These are phyloP conservation scores for Elongisporangium prolatum DNA, from an alignment of 352 stramenopile genomes.

Conservation along the genomic window DNA sequence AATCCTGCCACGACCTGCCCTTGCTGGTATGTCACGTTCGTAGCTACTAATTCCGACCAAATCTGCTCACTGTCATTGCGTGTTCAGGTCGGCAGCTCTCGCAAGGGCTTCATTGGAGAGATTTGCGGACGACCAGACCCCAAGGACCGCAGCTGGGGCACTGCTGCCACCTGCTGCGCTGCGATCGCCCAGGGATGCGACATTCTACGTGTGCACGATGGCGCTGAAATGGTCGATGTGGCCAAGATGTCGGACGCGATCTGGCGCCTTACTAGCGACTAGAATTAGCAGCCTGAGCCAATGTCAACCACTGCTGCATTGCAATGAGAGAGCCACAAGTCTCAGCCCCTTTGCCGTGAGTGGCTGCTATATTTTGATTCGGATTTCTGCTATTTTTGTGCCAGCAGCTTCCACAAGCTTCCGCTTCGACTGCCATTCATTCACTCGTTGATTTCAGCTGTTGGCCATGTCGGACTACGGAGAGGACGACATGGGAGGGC, in stretches of 20 bases:
- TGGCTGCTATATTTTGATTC: neutral
- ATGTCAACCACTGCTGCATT: neutral
- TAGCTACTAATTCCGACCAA: neutral
- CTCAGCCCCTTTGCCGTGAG: neutral
- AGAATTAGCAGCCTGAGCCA: neutral
- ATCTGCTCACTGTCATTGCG: neutral
- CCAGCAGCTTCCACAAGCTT: neutral
- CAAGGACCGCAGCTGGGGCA: conserved; percentile 90
- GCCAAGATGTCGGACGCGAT: conserved; percentile 92
- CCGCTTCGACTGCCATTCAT: neutral
- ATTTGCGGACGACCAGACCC: conserved; percentile 84
- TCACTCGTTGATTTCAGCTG: neutral
- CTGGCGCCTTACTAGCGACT: conserved; percentile 25
- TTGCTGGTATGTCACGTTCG: conserved; percentile 35
- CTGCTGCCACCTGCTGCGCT: conserved; percentile 89
- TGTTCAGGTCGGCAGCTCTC: conserved; percentile 85
- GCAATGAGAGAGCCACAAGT: neutral
- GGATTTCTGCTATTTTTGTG: neutral
- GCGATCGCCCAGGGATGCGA: conserved; percentile 72
- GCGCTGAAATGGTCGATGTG: conserved; percentile 87
- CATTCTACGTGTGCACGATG: conserved; percentile 96
- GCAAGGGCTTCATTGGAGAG: conserved; percentile 97
- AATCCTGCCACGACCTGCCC: conserved; percentile 35
- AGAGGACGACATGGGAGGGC: conserved; percentile 12
- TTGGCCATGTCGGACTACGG: conserved; percentile 20